Conservation (phyloP, 352 stramenopile genomes). For the Phytophthora pluvialis region DNA sequence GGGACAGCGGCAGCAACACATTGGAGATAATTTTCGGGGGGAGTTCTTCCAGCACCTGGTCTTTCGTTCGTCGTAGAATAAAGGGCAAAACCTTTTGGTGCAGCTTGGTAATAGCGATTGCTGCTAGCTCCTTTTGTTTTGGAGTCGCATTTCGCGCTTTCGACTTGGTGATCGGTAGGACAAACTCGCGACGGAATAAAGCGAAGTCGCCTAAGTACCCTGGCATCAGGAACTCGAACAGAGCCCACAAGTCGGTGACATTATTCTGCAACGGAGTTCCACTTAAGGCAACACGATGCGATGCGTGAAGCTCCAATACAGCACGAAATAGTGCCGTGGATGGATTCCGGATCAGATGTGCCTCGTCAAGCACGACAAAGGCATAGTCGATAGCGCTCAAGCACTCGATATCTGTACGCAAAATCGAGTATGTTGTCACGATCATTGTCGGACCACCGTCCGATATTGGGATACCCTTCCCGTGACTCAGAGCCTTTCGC, state of each 20-base stretch:
- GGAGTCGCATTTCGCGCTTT: constrained; percentile 64
- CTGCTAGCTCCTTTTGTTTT: constrained; percentile 79
- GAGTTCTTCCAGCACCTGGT: constrained; percentile 95
- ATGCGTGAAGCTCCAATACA: constrained; percentile 75
- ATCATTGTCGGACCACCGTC: constrained; percentile 42
- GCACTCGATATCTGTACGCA: constrained; percentile 80
- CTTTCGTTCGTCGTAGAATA: constrained; percentile 96
- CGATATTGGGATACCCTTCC: constrained; percentile 6
- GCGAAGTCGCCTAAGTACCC: constrained; percentile 94
- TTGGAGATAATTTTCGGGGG: constrained; percentile 98
- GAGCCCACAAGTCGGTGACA: constrained; percentile 96
- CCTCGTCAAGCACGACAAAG: constrained; percentile 97
- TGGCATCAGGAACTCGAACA: constrained; percentile 98
- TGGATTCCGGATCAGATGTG: constrained; percentile 97
- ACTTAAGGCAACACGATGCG: constrained; percentile 94
- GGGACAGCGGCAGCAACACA: constrained; percentile 89
- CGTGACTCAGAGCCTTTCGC: constrained; percentile 52
- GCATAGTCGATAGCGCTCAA: constrained; percentile 67
- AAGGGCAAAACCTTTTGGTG: constrained; percentile 98
- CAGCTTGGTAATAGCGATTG: constrained; percentile 91
- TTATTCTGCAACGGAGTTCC: constrained; percentile 98
- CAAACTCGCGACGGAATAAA: constrained; percentile 66
- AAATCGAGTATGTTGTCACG: constrained; percentile 87
- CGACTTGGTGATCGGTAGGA: constrained; percentile 66
- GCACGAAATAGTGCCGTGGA: constrained; percentile 89